Evolutionary conservation across 306 rosid genomes (phyloP).

Genomic region (Quercus gilva): DNA sequence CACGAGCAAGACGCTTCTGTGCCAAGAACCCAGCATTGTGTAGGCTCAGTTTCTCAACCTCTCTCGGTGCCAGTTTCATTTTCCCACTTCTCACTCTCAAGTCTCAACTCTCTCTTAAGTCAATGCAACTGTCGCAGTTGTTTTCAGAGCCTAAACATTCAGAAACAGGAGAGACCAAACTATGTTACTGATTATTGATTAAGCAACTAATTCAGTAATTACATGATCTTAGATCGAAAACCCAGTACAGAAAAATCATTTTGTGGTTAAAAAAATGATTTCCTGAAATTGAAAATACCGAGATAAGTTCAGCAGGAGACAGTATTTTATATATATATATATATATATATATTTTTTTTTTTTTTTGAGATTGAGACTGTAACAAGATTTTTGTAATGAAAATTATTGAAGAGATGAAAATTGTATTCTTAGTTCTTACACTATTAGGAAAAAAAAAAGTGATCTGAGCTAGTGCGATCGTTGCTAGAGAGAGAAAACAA

Average conservation of each 20-base stretch:
- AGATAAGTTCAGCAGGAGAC: background rate
- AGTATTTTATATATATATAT: too few relatives aligned
- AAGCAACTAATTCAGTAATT: background rate
- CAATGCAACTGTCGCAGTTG: background rate
- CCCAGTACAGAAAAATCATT: background rate
- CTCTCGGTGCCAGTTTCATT: conserved; percentile 78
- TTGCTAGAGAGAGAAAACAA: too few relatives aligned
- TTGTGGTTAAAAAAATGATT: background rate
- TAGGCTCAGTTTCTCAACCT: conserved; percentile 62
- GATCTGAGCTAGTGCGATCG: background rate
- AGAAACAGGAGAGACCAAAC: background rate
- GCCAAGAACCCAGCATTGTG: conserved; percentile 87
- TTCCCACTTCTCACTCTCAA: background rate
- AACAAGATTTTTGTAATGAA: background rate
- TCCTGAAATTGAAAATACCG: background rate
- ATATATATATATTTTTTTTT: too few relatives aligned
- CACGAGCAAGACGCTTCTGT: conserved; percentile 97
- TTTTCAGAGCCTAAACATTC: background rate
- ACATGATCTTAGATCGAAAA: background rate
- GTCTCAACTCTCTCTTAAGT: background rate
- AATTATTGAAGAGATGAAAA: background rate
- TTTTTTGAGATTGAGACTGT: too few relatives aligned
- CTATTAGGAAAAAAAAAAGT: background rate
- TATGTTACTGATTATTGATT: background rate
- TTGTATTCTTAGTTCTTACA: too few relatives aligned